Evolutionary conservation across 345 rosid species (phyloP).

Genomic region (Dovyalis caffra): DNA sequence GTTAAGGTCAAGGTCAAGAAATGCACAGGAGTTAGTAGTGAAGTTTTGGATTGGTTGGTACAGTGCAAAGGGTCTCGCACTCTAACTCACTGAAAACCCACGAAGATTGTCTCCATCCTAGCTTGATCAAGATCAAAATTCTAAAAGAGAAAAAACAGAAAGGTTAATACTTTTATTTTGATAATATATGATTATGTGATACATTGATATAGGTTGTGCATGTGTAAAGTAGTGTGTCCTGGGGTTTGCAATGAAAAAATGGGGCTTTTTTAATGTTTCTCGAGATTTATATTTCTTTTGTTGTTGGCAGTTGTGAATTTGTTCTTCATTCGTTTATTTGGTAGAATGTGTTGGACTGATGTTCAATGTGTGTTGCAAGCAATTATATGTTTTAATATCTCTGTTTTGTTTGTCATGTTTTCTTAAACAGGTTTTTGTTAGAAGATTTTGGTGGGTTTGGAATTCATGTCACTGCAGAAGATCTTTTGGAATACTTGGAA

Average conservation of each 20-base stretch:
- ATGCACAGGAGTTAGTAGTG: conserved; percentile 61
- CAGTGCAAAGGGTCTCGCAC: conserved; percentile 45
- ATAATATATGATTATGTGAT: background rate
- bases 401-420: background rate
- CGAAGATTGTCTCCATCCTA: background rate
- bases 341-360: background rate
- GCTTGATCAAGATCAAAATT: background rate
- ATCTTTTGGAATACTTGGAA: conserved; percentile 58
- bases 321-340: background rate
- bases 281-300: background rate
- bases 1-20: conserved; percentile 79
- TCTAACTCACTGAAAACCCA: background rate
- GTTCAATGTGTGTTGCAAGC: background rate
- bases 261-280: background rate
- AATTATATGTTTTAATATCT: background rate
- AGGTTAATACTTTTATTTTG: background rate
- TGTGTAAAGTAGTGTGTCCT: background rate
- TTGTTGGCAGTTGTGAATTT: background rate
- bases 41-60: conserved; percentile 56
- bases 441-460: conserved; percentile 61
- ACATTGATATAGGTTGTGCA: background rate
- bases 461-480: conserved; percentile 47
- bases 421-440: background rate
- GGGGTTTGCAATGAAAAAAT: background rate
- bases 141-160: background rate